Evolutionary conservation across 2,329 filamentous ascomycete genomes (phyloP), one percentile per base, ranked within the genome.

Genomic region (Cercospora sp.): DNA sequence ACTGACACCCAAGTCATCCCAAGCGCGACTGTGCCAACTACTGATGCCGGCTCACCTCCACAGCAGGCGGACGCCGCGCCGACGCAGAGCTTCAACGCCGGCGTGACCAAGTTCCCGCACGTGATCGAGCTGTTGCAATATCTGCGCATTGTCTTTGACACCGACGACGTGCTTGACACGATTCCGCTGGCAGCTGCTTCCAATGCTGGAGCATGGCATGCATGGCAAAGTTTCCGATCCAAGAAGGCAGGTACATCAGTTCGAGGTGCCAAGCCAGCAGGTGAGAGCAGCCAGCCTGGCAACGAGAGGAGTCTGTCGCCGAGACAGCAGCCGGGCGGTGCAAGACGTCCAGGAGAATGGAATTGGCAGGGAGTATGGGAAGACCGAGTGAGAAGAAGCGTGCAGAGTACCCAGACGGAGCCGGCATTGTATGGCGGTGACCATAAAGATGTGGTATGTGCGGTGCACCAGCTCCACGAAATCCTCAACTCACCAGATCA

Each of bases 341-440:
- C 81, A 68, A 82, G 89, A 69, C 84, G 86, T 61, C 93, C 93
- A 0, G 91, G 91, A 6, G 91, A 97, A 74, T 98, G 94, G 94
- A 97, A 97, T 77, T 98, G 94, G 94, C 93, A 97, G 75, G 94
- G 94, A 0, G 94, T 98, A 0, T 99, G 94, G 94, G 92, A 96
- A 77, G 90, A 94, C 71, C 87, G 94, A 65, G 94, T 97, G 0
- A 90, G 88, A 79, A 91, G 90, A 78, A 91, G 91, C 18, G 87
- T 97, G 53, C 87, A 90, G 61, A 85, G 87, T 9, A 97, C 93
- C 75, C 81, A 93, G 61, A 91, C 92, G 0, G 94, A 98, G 73
- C 83, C 89, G 1, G 89, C 92, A 4, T 81, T 98, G 26, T 98
- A 89, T 80, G 92, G 93, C 5, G 84, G 85, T 53, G 81, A 82